Evolutionary conservation across 2,329 filamentous ascomycete genomes (phyloP), one percentile per base, ranked within the genome.

Genomic region (Fusarium pseudocircinatum): DNA sequence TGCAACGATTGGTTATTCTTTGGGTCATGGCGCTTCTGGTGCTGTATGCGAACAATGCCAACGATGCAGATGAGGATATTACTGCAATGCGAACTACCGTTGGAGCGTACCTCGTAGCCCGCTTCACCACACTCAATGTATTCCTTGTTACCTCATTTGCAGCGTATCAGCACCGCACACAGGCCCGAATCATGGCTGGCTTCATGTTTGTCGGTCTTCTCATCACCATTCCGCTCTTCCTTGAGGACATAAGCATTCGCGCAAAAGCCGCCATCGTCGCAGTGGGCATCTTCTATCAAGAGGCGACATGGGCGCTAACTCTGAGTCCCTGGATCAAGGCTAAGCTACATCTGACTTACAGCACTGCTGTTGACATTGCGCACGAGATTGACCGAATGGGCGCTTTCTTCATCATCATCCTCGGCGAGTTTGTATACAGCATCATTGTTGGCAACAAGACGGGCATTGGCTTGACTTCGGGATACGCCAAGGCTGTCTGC

Each of bases 391-490:
- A 87, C 69, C 83, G 85, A 15, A 85, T 86, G 77, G 84, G 84
- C 0, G 85, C 85, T 20, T 87, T 87, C 69, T 86, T 85, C 75
- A 87, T 87, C 69, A 86, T 87, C 62, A 85, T 85, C n/a, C 82
- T 87, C 0, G 85, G 84, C 58, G 85, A 87, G 67, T 87, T 86
- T 69, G 79, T 87, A 22, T 86, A 86, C 67, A 82, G 82, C 63
- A 84, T 87, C 52, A 80, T 87, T 42, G 85, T 87, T 16, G 85
- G 84, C 8, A 83, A 83, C 34, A 84, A 84, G 47, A 84, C 85
- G 3, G 85, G 83, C 13, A 78, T 83, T 20, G 85, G 85, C 0
- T 77, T 87, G 47, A 86, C 85, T 30, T 56, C 80, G 4, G 81
- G 83, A 8, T 83, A 85, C 56, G 78, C 81, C 15, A 84, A 84